Conservation (phyloP, 1,284 basidiomycete genomes). For the Megacollybia platyphylla region DNA sequence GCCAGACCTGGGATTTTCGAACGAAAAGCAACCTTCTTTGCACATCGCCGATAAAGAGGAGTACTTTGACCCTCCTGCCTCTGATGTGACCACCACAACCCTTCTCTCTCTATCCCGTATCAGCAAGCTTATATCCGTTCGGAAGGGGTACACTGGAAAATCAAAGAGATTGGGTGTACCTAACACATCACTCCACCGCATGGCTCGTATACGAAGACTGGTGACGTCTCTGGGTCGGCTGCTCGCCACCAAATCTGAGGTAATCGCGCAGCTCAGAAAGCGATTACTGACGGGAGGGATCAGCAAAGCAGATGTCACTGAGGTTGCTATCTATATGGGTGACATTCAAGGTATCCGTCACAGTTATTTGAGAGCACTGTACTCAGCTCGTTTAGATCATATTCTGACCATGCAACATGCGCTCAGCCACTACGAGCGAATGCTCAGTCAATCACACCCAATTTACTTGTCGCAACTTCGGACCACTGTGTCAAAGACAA, state of each 20-base stretch:
- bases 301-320: slow-evolving; percentile 33
- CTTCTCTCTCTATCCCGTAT: no score
- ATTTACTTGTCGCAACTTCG: slow-evolving; percentile 75
- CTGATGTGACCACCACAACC: no score
- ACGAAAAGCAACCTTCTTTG: no score
- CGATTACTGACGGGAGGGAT: slow-evolving; percentile 37
- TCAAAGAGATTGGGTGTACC: background rate
- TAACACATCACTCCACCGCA: slow-evolving; percentile 36
- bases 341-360: slow-evolving; percentile 75
- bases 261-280: slow-evolving; percentile 74
- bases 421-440: slow-evolving; percentile 80
- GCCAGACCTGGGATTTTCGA: no score
- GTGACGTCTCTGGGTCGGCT: slow-evolving; percentile 76
- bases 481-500: slow-evolving; percentile 46
- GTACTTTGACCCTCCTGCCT: no score
- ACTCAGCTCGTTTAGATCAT: slow-evolving; percentile 50
- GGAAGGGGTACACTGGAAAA: no score
- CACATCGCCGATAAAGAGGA: no score
- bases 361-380: background rate
- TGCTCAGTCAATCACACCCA: slow-evolving; percentile 80
- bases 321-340: slow-evolving; percentile 80
- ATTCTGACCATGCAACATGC: slow-evolving; percentile 81
- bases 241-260: slow-evolving; percentile 74
- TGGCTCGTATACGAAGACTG: slow-evolving; percentile 71
- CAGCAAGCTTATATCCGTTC: no score